Base-by-base conservation (phyloP, 768 basidiomycete genomes). In the Mycena alexandri region DNA sequence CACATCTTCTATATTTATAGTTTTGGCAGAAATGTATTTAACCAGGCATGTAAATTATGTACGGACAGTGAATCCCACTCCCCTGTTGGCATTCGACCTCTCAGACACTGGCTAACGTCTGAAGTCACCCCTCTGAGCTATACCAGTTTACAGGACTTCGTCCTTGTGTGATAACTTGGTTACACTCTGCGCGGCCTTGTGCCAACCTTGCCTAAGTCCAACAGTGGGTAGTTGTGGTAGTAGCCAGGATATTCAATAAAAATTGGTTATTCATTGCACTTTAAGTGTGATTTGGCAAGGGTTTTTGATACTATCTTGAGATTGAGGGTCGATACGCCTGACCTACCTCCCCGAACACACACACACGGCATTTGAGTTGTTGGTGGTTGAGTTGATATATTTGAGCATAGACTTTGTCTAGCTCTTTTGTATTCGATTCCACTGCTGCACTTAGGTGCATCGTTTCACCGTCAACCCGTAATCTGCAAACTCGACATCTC, bases 1-100 rank as follows among this genome's bases (percentile, higher is more conserved):
- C 50, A 51, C 24, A 51, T 24, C 22, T 10, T 29, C 21, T 51
- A 51, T 51, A 51, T 24, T 51, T 51, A 25, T 51, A 51, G 50
- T 17, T 24, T 21, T 6, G n/a, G 10, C 3, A 48, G 25, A n/a
- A 50, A 50, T 22, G n/a, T 13, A 24, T 17, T 48, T 17, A 38
- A 52, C 33, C 51, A 10, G 29, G 51, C 52, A 54, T 36, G 52
- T 54, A 54, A 54, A 38, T 9, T 51, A 51, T 51, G 21, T 51
- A 51, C 21, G 21, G 34, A 1, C 19, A 54, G 52, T 54, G 52
- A 54, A 54, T 19, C 52, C n/a, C 52, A 38, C 52, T 38, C 52
- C 52, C 52, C 52, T 54, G 52, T 54, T 54, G 52, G 52, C 52
- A 54, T 38, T 38, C 5, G 52, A 38, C 52, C 52, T 54, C 52